phyloP scores from a whole-genome alignment of 768 basidiomycete species.

The Leucosporidium scottii region DNA sequence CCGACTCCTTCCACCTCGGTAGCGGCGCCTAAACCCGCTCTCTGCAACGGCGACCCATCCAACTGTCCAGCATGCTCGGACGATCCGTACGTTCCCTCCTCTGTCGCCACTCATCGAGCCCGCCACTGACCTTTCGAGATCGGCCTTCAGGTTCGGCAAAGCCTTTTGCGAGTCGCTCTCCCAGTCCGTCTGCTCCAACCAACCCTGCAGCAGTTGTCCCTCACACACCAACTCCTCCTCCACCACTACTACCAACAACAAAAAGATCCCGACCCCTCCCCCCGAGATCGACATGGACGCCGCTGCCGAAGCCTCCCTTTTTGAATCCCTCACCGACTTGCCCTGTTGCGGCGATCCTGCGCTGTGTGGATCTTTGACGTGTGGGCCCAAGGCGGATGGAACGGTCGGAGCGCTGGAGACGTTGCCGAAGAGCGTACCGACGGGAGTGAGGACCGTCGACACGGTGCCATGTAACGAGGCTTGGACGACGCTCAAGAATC shows the following conservation, averaged over 20 bases:
- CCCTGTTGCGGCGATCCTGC: constrained; percentile 33
- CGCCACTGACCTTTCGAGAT: not conserved
- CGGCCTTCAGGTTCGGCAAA: constrained; percentile 56
- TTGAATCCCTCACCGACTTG: constrained; percentile 26
- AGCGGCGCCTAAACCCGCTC: constrained; percentile 38
- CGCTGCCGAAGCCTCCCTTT: constrained; percentile 1
- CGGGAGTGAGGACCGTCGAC: constrained; percentile 41
- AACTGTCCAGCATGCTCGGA: constrained; percentile 80
- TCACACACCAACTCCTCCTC: constrained; percentile 30
- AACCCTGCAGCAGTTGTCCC: constrained; percentile 57
- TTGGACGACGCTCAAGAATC: constrained; percentile 72
- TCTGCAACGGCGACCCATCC: constrained; percentile 75
- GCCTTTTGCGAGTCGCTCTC: constrained; percentile 73
- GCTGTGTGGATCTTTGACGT: constrained; percentile 28
- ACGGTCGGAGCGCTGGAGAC: constrained; percentile 2
- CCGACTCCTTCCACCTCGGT: constrained; percentile 39
- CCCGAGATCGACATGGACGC: constrained; percentile 15
- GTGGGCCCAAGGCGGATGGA: constrained; percentile 32
- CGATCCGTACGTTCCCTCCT: constrained; percentile 47
- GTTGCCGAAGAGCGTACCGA: constrained; percentile 9
- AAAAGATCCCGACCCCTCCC: constrained; percentile 19
- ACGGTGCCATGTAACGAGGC: constrained; percentile 73
- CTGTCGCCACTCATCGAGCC: not conserved
- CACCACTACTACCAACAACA: constrained; percentile 10
- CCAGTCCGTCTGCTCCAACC: constrained; percentile 52